Base-by-base conservation (phyloP, 2,329 filamentous ascomycete species). In the Huntiella abstrusa region DNA sequence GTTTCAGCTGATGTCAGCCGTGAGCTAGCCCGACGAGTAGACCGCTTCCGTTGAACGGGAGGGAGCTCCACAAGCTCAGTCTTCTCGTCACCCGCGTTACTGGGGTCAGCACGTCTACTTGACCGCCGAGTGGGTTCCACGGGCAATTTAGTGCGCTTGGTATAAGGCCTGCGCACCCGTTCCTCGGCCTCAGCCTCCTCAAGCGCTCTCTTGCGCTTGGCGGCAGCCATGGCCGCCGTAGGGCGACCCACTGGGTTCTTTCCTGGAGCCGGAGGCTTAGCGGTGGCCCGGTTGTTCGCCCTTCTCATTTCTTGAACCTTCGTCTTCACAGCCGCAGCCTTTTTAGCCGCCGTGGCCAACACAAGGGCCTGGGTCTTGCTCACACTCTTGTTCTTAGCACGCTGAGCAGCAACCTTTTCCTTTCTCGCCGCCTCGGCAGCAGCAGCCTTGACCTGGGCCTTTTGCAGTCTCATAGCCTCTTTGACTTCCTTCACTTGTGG, bases 401-500 rank as follows among this genome's bases (percentile, higher is more conserved):
- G 16, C n/a, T 32, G 11, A 41, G 40, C 40, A 6, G 40, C 40
- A 6, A 28, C 40, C 16, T 37, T 37, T 16, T 37, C 35, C 57
- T 64, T 69, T 15, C 57, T 52, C 32, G 54, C 53, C 47, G 51
- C 54, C 51, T 44, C 60, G 50, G 72, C 63, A 61, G 77, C 77
- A 41, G 67, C 64, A 4, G 64, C 62, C 55, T 67, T 71, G 45
- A 64, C 58, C 2, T 58, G 59, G 28, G 56, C 59, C 54, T 65
- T 65, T 53, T 59, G 59, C 3, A 54, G 55, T 16, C 33, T 41
- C 35, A 46, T 46, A 19, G 46, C 33, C 17, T 57, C 59, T 53
- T 64, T 65, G 42, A 62, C 48, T 41, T 60, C 62, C 28, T 66
- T 61, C 55, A 71, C 71, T 35, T 64, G 58, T 0, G 60, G 57